phyloP scores from a whole-genome alignment of 345 rosid genomes.

The Geranium brycei region DNA sequence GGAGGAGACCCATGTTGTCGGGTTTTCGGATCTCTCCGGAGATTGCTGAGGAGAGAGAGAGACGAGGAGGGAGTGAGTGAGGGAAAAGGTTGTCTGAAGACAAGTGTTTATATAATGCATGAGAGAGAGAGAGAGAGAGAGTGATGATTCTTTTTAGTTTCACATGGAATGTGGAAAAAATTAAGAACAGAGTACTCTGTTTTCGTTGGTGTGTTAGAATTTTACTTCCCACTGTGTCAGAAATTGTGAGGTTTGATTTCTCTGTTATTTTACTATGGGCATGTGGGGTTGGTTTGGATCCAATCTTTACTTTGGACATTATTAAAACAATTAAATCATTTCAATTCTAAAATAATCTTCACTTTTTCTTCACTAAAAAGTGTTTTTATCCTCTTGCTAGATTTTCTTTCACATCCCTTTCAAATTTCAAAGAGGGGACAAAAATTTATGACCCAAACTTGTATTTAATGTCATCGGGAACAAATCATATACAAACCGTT shows the following conservation, averaged over 20 bases:
- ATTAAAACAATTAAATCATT: neutral
- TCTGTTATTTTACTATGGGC: neutral
- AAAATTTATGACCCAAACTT: no score
- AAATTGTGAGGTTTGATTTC: no score
- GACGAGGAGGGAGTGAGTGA: neutral
- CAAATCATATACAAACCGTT: no score
- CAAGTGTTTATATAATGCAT: neutral
- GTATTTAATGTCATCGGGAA: no score
- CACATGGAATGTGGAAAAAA: neutral
- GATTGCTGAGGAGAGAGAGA: neutral
- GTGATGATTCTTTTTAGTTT: neutral
- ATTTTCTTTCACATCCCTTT: no score
- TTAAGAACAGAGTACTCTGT: neutral
- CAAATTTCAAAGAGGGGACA: no score
- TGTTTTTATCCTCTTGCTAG: no score
- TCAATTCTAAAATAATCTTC: neutral
- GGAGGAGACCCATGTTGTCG: neutral
- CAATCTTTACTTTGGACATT: neutral
- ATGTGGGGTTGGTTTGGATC: neutral
- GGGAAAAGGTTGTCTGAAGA: neutral
- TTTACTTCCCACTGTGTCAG: no score
- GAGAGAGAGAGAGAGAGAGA: neutral
- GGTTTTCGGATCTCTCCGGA: neutral
- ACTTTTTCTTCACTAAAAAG: neutral
- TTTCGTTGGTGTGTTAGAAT: no score